Base-by-base conservation (phyloP, 768 basidiomycete species). In the Leccinum aurantiacum region DNA sequence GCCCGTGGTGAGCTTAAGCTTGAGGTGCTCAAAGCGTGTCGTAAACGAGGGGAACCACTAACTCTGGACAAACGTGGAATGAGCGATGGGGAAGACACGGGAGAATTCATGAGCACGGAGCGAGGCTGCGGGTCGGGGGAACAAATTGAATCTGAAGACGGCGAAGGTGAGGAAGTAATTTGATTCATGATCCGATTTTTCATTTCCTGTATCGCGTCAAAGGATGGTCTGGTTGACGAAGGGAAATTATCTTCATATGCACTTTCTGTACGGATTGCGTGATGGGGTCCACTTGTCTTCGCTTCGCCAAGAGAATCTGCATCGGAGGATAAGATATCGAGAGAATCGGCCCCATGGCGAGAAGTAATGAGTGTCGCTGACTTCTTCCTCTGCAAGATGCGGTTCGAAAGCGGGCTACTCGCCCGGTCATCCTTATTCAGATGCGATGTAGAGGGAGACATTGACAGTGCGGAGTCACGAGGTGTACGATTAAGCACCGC, bases 161-260 rank as follows among this genome's bases (percentile, higher is more conserved):
- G 63, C 29, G 55, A 59, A 13, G 69, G 66, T 14, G 76, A 71
- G 9, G 75, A 65, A 24, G 61, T 53, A 3, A 62, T 64, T 63
- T 73, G 76, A 52, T 69, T 70, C 55, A 84, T 70, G 63, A 87
- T 82, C 44, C 84, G 76, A 64, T 74, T 78, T 71, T 87, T 89
- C 83, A 88, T 84, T 65, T 86, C 82, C 68, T 86, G 82, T 50
- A 86, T 76, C 2, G 84, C 83, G 24, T 84, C 82, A 27, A 74
- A 67, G 6, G 80, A 80, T 7, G 79, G 76, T 22, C 69, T 56
- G 24, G 60, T 65, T 3, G 54, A 63, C 4, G 49, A 47, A 22
- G 35, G 33, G n/a, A 25, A 3, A 57, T 41, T 15, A 6, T 72
- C 57, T 62, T 60, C 44, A 61, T 62, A 47, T 60, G 59, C 53